phyloP scores from a whole-genome alignment of 306 rosid genomes.

The Vigna angularis region DNA sequence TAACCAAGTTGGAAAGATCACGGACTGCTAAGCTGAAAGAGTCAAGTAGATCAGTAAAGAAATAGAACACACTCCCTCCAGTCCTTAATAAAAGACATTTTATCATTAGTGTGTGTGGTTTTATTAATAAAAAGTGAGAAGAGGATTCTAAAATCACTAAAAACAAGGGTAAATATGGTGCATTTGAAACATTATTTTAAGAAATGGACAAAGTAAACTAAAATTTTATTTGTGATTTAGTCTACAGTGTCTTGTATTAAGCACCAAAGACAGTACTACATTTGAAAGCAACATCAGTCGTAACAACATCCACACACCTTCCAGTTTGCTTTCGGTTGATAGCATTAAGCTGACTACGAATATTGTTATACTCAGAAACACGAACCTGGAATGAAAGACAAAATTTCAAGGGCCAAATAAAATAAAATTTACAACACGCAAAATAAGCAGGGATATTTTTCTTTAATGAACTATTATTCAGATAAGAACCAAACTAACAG shows the following conservation, averaged over 20 bases:
- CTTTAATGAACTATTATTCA: constrained; percentile 28
- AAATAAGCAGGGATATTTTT: constrained; percentile 29
- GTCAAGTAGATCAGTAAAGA: constrained; percentile 40
- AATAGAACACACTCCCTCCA: constrained; percentile 7
- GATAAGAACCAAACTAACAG: constrained; percentile 8
- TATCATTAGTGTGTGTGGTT: no score
- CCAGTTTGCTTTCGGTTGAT: constrained; percentile 94
- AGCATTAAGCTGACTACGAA: constrained; percentile 88
- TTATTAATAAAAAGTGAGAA: no score
- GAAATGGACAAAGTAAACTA: no score
- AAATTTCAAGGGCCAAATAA: constrained; percentile 32
- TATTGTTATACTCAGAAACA: constrained; percentile 77
- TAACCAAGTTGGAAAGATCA: constrained; percentile 89
- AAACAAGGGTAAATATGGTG: no score
- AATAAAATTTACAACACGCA: constrained; percentile 13
- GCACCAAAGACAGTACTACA: not conserved
- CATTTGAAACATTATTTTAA: no score
- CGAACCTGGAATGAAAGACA: constrained; percentile 69
- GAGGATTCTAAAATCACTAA: no score
- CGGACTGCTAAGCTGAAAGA: constrained; percentile 90
- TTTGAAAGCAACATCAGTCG: constrained; percentile 10
- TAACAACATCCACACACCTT: constrained; percentile 54
- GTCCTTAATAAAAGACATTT: no score
- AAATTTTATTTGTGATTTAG: no score
- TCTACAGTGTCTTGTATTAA: no score